Evolutionary conservation across 2,329 filamentous ascomycete species (phyloP), one percentile per base, ranked within the genome.

Genomic region (Gaeumannomyces tritici): DNA sequence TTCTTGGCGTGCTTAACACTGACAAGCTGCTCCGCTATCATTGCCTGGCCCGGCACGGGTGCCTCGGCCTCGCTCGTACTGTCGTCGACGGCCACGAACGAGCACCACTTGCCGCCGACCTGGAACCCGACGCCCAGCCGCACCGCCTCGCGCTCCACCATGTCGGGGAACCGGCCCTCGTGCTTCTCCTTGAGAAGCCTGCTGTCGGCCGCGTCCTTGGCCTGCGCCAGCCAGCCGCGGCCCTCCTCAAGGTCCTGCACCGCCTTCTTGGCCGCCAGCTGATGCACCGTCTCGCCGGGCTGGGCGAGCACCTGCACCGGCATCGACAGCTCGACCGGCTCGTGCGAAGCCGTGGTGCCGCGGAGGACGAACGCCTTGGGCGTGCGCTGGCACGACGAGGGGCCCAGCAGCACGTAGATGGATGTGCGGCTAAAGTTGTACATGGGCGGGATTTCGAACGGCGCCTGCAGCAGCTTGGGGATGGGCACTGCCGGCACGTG

Each of bases 201-300:
- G 1, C 79, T 79, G 56, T 58, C 56, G 3, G 73, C 71, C 0
- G 70, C 64, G 21, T 80, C 76, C 63, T 79, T 83, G 12, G 79
- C 78, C 21, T 85, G 73, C 57, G 73, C 73, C 47, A 88, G 73
- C 86, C 89, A 91, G 15, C 89, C 88, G 28, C 86, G 80, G 0
- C 84, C 83, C 70, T 89, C 82, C 71, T 92, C 88, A 0, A 92
- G 80, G 65, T 91, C 89, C 58, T 83, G 77, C 21, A 88, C 78
- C 2, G 85, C 85, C 70, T 87, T 89, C 62, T 84, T 83, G 0
- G 86, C 87, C 0, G 88, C 88, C 0, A 92, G 83, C 67, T 89
- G 86, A 69, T 91, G 89, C 55, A 91, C 82, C 0, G 82, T 88
- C 61, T 83, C 73, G 3, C 77, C 79, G 35, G 74, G 76, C 0